Conservation (phyloP, 2,329 filamentous ascomycete genomes). For the Hymenotorrendiella dingleyae region DNA sequence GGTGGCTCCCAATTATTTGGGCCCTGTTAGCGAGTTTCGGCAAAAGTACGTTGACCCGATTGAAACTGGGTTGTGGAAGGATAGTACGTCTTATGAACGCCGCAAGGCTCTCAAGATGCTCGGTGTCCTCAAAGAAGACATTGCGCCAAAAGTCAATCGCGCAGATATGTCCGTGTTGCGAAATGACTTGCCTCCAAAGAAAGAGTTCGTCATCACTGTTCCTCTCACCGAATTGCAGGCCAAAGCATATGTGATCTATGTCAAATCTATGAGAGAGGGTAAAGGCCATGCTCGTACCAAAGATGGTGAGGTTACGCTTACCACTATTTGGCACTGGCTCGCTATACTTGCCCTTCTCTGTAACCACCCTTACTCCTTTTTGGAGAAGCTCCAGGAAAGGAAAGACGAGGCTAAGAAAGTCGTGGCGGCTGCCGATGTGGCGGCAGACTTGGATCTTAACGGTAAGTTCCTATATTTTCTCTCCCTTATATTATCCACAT, state of each 20-base stretch:
- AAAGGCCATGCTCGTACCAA: constrained; percentile 21
- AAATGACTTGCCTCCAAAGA: constrained; percentile 65
- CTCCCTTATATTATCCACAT: too few relatives aligned
- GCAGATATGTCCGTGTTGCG: constrained; percentile 63
- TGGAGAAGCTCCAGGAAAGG: constrained; percentile 41
- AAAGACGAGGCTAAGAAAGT: constrained; percentile 25
- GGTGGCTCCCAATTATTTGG: constrained; percentile 75
- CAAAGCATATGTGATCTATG: constrained; percentile 52
- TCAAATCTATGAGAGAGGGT: constrained; percentile 33
- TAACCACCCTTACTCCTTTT: constrained; percentile 46
- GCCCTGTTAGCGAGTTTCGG: constrained; percentile 61
- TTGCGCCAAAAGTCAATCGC: constrained; percentile 74
- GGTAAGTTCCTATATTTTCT: too few relatives aligned
- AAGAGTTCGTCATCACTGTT: constrained; percentile 75
- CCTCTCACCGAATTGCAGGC: constrained; percentile 62
- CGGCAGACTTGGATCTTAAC: too few relatives aligned
- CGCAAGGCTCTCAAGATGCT: constrained; percentile 60
- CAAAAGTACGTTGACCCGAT: constrained; percentile 69
- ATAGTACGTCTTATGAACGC: constrained; percentile 52
- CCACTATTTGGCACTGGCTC: constrained; percentile 46
- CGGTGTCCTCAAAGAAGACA: constrained; percentile 61
- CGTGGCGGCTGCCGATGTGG: too few relatives aligned
- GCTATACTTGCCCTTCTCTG: constrained; percentile 6
- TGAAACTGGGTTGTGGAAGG: constrained; percentile 59
- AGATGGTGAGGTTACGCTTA: constrained; percentile 32